phyloP scores from a whole-genome alignment of 768 basidiomycete genomes.

The Mycena metata region DNA sequence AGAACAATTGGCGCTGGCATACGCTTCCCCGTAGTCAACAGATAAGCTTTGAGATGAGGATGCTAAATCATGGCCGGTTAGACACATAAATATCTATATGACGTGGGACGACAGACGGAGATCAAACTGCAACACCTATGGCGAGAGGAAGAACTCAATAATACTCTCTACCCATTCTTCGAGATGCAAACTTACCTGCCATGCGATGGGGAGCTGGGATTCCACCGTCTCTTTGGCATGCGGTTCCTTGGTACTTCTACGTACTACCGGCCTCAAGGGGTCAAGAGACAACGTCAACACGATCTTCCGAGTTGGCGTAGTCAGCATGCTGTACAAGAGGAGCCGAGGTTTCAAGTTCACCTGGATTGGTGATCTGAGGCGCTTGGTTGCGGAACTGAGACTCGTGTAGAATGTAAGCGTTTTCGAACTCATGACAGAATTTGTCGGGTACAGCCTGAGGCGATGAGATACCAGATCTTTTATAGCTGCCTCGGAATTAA shows the following conservation, averaged over 20 bases:
- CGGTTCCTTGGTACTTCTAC: slow-evolving; percentile 8
- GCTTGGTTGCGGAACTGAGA: slow-evolving; percentile 13
- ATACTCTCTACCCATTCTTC: slow-evolving; percentile 4
- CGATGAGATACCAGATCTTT: slow-evolving; percentile 8
- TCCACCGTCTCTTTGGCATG: slow-evolving; percentile 7
- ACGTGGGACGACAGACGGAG: slow-evolving; percentile 11
- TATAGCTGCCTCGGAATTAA: slow-evolving; percentile 4
- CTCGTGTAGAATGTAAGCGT: slow-evolving; percentile 12
- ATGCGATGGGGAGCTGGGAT: slow-evolving; percentile 12
- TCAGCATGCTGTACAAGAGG: slow-evolving; percentile 12
- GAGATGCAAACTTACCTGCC: slow-evolving; percentile 9
- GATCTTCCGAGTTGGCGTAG: slow-evolving; percentile 3
- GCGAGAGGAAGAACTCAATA: slow-evolving; percentile 3
- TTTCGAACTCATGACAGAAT: slow-evolving; percentile 10
- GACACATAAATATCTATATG: slow-evolving; percentile 1
- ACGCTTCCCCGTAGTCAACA: slow-evolving; percentile 6
- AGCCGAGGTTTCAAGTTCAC: slow-evolving; percentile 12
- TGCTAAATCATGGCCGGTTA: slow-evolving; percentile 9
- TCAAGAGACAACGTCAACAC: slow-evolving; percentile 14
- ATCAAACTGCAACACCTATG: slow-evolving; percentile 14
- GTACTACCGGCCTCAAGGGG: slow-evolving; percentile 8
- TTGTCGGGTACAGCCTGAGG: slow-evolving; percentile 9
- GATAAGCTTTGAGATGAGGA: slow-evolving; percentile 5
- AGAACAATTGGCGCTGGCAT: slow-evolving; percentile 8
- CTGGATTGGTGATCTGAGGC: slow-evolving; percentile 10